A percentile compares a stretch with the other conserved stretches of the same genome.
These are phyloP conservation scores for Durotheca rogersii DNA, from an alignment of 495 filamentous ascomycete genomes.

Conservation along the genomic window DNA sequence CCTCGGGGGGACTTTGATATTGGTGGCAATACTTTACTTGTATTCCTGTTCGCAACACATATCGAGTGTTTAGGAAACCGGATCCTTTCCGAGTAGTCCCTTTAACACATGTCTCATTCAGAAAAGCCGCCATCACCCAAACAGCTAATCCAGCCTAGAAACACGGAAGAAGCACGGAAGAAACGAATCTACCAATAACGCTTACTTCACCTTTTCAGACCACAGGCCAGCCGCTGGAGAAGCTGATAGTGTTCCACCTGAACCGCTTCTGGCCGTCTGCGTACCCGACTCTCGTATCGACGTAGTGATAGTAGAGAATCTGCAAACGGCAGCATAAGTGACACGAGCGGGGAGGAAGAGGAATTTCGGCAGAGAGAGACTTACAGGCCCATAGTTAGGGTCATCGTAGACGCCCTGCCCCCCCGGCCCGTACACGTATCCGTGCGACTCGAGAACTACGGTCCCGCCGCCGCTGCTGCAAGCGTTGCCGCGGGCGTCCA, in stretches of 20 bases:
- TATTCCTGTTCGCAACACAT: no score
- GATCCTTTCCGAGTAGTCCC: no score
- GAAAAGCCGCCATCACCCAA: neutral
- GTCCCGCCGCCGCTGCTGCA: constrained; percentile 64
- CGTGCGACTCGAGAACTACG: constrained; percentile 61
- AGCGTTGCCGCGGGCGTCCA: constrained; percentile 57
- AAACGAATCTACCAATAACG: neutral
- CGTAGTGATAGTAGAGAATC: constrained; percentile 73
- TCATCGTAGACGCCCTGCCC: constrained; percentile 57
- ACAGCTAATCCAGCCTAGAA: neutral
- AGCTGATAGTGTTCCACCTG: constrained; percentile 67
- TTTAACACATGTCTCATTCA: no score
- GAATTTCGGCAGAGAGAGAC: no score
- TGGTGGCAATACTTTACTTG: no score
- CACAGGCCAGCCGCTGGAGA: constrained; percentile 67
- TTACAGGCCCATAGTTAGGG: constrained; percentile 36
- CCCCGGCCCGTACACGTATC: constrained; percentile 67
- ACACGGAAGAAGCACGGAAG: neutral
- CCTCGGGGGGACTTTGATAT: no score
- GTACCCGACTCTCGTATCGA: constrained; percentile 63
- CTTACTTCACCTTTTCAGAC: constrained; percentile 22
- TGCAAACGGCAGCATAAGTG: constrained; percentile 20
- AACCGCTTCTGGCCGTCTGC: constrained; percentile 64
- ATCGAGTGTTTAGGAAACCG: no score
- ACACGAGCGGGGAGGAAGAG: constrained; percentile 30